These are phyloP conservation scores for Saccharomyces mikatae DNA, from an alignment of 805 yeast species.

Conservation along the genomic window DNA sequence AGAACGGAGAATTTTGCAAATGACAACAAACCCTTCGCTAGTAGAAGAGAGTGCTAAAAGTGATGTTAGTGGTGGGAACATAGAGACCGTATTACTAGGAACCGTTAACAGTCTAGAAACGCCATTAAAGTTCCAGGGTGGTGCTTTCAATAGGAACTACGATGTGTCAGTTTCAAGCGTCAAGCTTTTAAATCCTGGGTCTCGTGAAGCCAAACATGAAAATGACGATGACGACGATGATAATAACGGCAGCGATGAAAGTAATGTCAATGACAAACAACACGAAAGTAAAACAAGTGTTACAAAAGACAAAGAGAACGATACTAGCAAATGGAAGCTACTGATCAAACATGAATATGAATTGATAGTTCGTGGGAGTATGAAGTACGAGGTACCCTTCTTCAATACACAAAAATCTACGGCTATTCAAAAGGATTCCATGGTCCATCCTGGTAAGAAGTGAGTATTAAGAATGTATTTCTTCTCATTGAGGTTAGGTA, in stretches of 20 bases:
- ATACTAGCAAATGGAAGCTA: constrained; percentile 56
- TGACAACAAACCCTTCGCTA: neutral
- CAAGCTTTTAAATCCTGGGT: constrained; percentile 67
- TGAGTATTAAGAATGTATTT: neutral
- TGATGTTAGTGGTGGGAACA: constrained; percentile 12
- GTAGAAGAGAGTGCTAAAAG: neutral
- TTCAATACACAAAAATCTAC: constrained; percentile 45
- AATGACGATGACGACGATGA: neutral
- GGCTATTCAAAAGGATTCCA: constrained; percentile 50
- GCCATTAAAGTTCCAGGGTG: constrained; percentile 68
- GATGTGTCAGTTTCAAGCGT: constrained; percentile 59
- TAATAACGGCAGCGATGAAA: neutral
- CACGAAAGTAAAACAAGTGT: constrained; percentile 13
- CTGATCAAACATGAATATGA: constrained; percentile 79
- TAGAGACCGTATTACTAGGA: constrained; percentile 72
- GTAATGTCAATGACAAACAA: constrained; percentile 4
- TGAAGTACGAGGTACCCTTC: constrained; percentile 70
- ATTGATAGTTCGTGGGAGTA: constrained; percentile 70
- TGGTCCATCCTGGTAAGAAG: constrained; percentile 42
- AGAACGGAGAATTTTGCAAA: neutral
- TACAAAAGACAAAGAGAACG: constrained; percentile 25
- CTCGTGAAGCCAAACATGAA: constrained; percentile 15
- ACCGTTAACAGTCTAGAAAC: constrained; percentile 58
- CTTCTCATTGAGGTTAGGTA: neutral
- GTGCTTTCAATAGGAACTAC: constrained; percentile 56